Percentiles rank a stretch among this genome's conserved stretches.
phyloP scores from a whole-genome alignment of 306 rosid genomes.

The Quercus gilva region DNA sequence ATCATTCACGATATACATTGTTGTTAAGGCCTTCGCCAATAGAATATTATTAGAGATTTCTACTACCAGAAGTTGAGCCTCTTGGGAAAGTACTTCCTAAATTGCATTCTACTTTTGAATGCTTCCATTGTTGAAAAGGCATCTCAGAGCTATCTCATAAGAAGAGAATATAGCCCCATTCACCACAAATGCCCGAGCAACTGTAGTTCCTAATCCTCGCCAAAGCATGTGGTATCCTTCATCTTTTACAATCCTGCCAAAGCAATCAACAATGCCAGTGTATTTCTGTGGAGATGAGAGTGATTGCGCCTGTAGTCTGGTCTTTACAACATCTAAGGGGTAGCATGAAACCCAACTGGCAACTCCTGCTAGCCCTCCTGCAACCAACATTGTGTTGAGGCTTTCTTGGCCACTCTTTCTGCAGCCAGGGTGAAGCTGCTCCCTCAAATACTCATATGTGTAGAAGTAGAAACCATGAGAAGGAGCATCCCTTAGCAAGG shows the following conservation, averaged over 20 bases:
- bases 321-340: slow-evolving; percentile 79
- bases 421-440: slow-evolving; percentile 80
- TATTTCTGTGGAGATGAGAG: slow-evolving; percentile 40
- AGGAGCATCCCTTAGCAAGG: slow-evolving; percentile 69
- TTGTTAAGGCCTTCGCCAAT: background rate
- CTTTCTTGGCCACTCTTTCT: slow-evolving; percentile 58
- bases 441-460: slow-evolving; percentile 75
- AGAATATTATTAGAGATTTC: background rate
- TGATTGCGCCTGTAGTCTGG: slow-evolving; percentile 72
- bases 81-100: slow-evolving; percentile 9
- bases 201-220: slow-evolving; percentile 80
- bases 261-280: slow-evolving; percentile 60
- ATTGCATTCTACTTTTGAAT: slow-evolving; percentile 37
- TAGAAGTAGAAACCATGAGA: slow-evolving; percentile 65
- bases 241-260: slow-evolving; percentile 50
- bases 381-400: slow-evolving; percentile 58
- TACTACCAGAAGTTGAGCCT: background rate
- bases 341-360: slow-evolving; percentile 77
- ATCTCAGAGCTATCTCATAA: slow-evolving; percentile 68
- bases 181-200: slow-evolving; percentile 71
- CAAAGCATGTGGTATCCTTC: slow-evolving; percentile 65
- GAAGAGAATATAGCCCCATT: slow-evolving; percentile 82
- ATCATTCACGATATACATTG: background rate
- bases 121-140: slow-evolving; percentile 44
- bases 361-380: slow-evolving; percentile 88